phyloP scores from a whole-genome alignment of 192 early-diverging fungal genomes.

The Mortierella claussenii region DNA sequence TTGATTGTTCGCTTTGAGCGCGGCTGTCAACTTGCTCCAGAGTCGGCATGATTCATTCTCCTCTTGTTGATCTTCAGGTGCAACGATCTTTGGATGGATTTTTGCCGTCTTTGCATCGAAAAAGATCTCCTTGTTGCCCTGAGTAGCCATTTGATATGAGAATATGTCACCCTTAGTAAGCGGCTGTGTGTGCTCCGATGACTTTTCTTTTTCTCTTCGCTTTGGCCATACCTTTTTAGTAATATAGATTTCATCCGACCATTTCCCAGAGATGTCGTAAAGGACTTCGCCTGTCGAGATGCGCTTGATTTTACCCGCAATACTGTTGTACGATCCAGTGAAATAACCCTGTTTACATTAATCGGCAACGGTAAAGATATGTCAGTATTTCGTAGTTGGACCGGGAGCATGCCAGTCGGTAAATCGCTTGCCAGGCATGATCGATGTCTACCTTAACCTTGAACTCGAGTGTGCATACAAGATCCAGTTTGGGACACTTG shows the following conservation, averaged over 20 bases:
- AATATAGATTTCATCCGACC: constrained; percentile 81
- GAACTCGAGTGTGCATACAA: constrained; percentile 88
- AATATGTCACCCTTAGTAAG: no score
- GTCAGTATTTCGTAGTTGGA: neutral
- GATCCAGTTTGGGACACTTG: constrained; percentile 76
- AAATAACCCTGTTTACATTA: constrained; percentile 70
- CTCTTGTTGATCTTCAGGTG: constrained; percentile 76
- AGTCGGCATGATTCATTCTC: constrained; percentile 85
- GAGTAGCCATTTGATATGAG: neutral
- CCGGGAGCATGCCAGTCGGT: no score
- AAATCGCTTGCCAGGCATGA: no score
- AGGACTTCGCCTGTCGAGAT: constrained; percentile 78
- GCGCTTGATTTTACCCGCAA: constrained; percentile 85
- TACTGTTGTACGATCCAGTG: constrained; percentile 78
- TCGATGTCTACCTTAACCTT: constrained; percentile 84
- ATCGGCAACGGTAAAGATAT: neutral
- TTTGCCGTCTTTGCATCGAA: constrained; percentile 79
- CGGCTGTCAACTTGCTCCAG: constrained; percentile 83
- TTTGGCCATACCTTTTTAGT: constrained; percentile 41
- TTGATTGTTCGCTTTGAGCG: constrained; percentile 70
- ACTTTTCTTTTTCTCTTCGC: neutral
- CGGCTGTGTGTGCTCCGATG: no score
- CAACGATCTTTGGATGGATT: constrained; percentile 75
- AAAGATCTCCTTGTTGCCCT: constrained; percentile 67
- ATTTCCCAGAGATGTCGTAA: constrained; percentile 88